These are phyloP conservation scores for Phylloporus sp. DNA, from an alignment of 768 basidiomycete genomes.

Conservation along the genomic window DNA sequence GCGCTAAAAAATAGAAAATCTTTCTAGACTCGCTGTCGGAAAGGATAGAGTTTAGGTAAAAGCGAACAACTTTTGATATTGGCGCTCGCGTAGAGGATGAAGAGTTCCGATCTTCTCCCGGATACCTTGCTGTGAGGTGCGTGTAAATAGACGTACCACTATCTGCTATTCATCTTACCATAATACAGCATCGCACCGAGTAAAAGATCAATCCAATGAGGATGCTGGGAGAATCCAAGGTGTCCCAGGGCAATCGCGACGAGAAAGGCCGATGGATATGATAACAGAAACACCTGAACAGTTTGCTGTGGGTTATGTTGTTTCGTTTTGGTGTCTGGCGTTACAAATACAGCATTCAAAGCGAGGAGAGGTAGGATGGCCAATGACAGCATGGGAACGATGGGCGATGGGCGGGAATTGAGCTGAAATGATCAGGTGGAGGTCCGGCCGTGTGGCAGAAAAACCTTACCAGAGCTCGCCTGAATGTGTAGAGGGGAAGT, in stretches of 20 bases:
- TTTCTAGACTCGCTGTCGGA: conserved; percentile 89
- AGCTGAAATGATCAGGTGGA: conserved; percentile 36
- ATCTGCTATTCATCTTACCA: conserved; percentile 40
- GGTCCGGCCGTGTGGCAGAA: neutral
- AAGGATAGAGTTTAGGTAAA: conserved; percentile 87
- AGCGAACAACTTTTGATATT: conserved; percentile 50
- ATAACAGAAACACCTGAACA: conserved; percentile 53
- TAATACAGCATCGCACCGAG: conserved; percentile 58
- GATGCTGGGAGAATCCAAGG: conserved; percentile 61
- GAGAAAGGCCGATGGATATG: conserved; percentile 51
- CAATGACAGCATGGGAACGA: conserved; percentile 55
- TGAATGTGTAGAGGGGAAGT: conserved; percentile 61
- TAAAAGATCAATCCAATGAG: conserved; percentile 54
- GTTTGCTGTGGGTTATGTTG: conserved; percentile 47
- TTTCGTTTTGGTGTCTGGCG: conserved; percentile 47
- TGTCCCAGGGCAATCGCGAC: conserved; percentile 53
- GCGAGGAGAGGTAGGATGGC: conserved; percentile 60
- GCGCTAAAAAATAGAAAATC: conserved; percentile 94
- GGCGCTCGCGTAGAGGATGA: conserved; percentile 47
- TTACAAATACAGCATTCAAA: conserved; percentile 56
- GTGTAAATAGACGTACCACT: conserved; percentile 6
- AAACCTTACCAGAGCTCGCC: conserved; percentile 52
- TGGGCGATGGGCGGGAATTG: conserved; percentile 46
- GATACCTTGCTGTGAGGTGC: conserved; percentile 46
- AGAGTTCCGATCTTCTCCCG: conserved; percentile 42